These are phyloP conservation scores for Adansonia rubrostipa DNA, from an alignment of 441 rosid genomes.

Conservation along the genomic window DNA sequence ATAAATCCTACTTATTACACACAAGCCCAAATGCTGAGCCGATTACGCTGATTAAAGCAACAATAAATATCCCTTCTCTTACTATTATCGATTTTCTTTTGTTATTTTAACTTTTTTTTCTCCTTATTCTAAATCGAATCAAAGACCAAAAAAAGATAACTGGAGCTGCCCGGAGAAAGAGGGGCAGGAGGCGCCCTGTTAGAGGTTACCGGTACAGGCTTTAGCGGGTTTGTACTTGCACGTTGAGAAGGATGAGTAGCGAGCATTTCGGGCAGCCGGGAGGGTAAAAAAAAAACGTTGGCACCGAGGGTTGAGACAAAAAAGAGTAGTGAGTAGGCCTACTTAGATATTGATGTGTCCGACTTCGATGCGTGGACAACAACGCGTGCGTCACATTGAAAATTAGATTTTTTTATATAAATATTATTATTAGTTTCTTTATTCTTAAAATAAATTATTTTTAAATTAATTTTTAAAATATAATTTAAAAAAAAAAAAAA, in stretches of 20 bases:
- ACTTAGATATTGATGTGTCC: slow-evolving; percentile 41
- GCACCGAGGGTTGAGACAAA: slow-evolving; percentile 34
- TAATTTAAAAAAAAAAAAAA: too few relatives aligned
- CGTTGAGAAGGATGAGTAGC: slow-evolving; percentile 3
- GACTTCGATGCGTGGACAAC: slow-evolving; percentile 23
- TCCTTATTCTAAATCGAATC: slow-evolving; percentile 26
- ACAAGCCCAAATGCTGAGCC: slow-evolving; percentile 21
- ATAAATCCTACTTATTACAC: slow-evolving; percentile 34
- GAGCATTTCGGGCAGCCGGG: slow-evolving; percentile 29
- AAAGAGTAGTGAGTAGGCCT: slow-evolving; percentile 24
- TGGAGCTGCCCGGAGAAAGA: slow-evolving; percentile 31
- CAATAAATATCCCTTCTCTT: neutral
- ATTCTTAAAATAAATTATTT: too few relatives aligned
- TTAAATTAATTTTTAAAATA: too few relatives aligned
- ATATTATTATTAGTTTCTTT: too few relatives aligned
- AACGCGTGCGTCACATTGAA: slow-evolving; percentile 34
- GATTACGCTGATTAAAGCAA: slow-evolving; percentile 17
- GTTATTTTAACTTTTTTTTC: neutral
- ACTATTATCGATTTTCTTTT: slow-evolving; percentile 30
- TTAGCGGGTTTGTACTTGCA: neutral
- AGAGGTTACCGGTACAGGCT: neutral
- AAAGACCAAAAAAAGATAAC: slow-evolving; percentile 32
- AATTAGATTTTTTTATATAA: neutral
- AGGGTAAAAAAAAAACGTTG: neutral
- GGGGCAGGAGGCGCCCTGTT: slow-evolving; percentile 30